Percentiles rank a stretch among this genome's conserved stretches.
phyloP scores from a whole-genome alignment of 2,329 filamentous ascomycete genomes.

The Geosmithia putterillii region DNA sequence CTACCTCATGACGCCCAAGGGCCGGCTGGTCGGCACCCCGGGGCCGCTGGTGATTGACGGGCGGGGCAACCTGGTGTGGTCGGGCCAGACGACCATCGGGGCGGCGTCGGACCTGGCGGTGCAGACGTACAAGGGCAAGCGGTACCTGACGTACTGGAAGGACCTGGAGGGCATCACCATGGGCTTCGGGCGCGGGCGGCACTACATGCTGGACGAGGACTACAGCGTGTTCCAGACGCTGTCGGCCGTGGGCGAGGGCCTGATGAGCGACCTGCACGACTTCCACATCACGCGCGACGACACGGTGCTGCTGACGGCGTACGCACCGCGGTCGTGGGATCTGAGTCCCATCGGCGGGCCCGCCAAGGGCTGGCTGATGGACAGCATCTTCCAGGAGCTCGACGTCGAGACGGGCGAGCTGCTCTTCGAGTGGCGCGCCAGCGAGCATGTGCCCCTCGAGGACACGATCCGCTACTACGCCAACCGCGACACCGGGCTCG shows the following conservation, averaged over 20 bases:
- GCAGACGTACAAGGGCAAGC: slow-evolving; percentile 15
- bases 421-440: slow-evolving; percentile 31
- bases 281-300: slow-evolving; percentile 24
- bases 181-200: not conserved
- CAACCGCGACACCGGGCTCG: slow-evolving; percentile 4
- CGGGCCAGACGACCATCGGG: slow-evolving; percentile 8
- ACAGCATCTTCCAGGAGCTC: slow-evolving; percentile 29
- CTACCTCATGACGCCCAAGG: slow-evolving; percentile 25
- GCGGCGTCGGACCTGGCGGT: slow-evolving; percentile 11
- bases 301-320: slow-evolving; percentile 26
- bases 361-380: slow-evolving; percentile 14
- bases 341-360: not conserved
- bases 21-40: slow-evolving; percentile 18
- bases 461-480: slow-evolving; percentile 10
- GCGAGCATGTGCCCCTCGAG: slow-evolving; percentile 13
- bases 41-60: slow-evolving; percentile 30
- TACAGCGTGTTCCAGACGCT: slow-evolving; percentile 15
- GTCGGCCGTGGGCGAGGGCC: slow-evolving; percentile 10
- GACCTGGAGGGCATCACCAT: slow-evolving; percentile 6
- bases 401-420: slow-evolving; percentile 35
- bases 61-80: slow-evolving; percentile 31
- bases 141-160: slow-evolving; percentile 22
- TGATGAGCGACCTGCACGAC: slow-evolving; percentile 19
- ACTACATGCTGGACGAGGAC: slow-evolving; percentile 13
- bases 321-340: slow-evolving; percentile 12